These are phyloP conservation scores for Lasiosphaeria ovina DNA, from an alignment of 495 filamentous ascomycete species.

Conservation along the genomic window DNA sequence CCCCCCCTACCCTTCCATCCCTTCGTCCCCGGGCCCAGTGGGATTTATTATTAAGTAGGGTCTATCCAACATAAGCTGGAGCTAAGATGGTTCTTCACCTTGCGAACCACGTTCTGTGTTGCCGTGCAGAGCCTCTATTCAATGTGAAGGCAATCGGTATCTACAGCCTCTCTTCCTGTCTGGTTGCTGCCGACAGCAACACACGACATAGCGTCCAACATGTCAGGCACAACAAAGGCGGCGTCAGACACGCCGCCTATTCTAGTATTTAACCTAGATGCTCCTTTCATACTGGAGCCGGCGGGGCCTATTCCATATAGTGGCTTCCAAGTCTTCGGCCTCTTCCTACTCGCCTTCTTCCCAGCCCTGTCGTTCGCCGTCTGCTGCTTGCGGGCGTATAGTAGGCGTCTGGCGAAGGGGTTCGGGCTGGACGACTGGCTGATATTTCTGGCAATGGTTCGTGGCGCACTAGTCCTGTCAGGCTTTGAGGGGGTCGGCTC, in stretches of 20 bases:
- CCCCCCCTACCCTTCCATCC: too few relatives aligned
- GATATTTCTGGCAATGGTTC: slow-evolving; percentile 39
- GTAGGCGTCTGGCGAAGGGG: slow-evolving; percentile 29
- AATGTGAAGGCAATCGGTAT: slow-evolving; percentile 1
- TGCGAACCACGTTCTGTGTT: not conserved
- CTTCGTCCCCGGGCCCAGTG: too few relatives aligned
- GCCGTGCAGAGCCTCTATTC: not conserved
- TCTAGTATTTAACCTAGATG: not conserved
- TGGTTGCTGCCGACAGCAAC: not conserved
- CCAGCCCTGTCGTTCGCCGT: slow-evolving; percentile 37
- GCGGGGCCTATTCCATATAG: slow-evolving; percentile 21
- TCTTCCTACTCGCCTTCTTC: slow-evolving; percentile 40
- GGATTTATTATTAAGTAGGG: not conserved
- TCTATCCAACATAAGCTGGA: not conserved
- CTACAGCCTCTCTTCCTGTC: not conserved
- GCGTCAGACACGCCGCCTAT: not conserved
- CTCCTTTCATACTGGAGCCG: slow-evolving; percentile 15
- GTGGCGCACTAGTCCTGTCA: slow-evolving; percentile 5
- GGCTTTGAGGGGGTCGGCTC: too few relatives aligned
- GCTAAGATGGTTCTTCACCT: not conserved
- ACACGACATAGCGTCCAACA: not conserved
- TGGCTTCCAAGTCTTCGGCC: slow-evolving; percentile 36
- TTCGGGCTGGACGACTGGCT: slow-evolving; percentile 42
- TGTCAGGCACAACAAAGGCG: not conserved
- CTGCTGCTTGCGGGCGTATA: slow-evolving; percentile 39